A percentile compares a stretch with the other conserved stretches of the same genome.
These are phyloP conservation scores for Magnolia changhungtana DNA, from an alignment of 164 flowering plant species.

Conservation along the genomic window DNA sequence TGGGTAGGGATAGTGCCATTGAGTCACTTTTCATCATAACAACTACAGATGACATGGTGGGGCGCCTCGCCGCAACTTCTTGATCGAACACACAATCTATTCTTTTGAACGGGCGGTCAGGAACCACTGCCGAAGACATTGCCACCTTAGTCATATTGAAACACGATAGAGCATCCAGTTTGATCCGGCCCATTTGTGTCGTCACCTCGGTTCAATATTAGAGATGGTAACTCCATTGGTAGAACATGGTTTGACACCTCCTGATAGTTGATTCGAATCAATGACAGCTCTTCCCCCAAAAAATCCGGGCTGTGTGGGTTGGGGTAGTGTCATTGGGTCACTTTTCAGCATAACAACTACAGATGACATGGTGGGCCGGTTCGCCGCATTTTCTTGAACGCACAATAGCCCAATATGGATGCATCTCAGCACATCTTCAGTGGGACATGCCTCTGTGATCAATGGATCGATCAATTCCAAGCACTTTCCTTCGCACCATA, in stretches of 20 bases:
- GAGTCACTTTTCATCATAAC: too few species aligned
- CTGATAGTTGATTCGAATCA: neutral
- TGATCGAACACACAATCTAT: too few species aligned
- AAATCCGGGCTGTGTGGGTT: slow-evolving; percentile 4
- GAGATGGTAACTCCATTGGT: neutral
- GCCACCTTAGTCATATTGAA: too few species aligned
- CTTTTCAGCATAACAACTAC: slow-evolving; percentile 4
- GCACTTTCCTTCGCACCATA: neutral
- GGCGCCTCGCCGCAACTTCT: too few species aligned
- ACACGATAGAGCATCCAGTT: too few species aligned
- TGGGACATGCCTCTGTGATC: neutral
- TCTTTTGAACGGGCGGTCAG: too few species aligned
- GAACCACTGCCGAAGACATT: too few species aligned
- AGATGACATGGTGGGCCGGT: slow-evolving; percentile 11
- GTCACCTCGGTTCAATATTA: too few species aligned
- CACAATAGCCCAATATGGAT: slow-evolving; percentile 11
- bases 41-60: too few species aligned
- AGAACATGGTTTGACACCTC: neutral
- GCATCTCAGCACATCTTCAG: slow-evolving; percentile 9
- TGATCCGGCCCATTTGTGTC: too few species aligned
- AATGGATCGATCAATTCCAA: slow-evolving; percentile 10
- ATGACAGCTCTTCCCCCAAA: neutral
- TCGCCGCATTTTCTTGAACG: slow-evolving; percentile 10
- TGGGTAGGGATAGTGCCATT: too few species aligned
- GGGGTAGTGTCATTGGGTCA: neutral